Evolutionary conservation across 2,329 filamentous ascomycete genomes (phyloP).

Genomic region (Ilyonectria destructans): DNA sequence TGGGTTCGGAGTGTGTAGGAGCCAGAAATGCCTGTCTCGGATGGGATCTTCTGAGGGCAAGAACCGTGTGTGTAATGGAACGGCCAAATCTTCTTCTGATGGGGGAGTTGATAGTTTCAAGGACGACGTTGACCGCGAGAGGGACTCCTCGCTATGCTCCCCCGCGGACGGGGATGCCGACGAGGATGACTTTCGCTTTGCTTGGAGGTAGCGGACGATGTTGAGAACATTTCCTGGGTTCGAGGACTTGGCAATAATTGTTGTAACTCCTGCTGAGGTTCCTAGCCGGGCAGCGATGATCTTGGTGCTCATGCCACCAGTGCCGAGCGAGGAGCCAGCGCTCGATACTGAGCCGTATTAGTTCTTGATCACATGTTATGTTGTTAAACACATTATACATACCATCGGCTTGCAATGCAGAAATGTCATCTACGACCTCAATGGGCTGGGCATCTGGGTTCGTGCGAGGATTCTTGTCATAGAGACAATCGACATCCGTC

Average conservation of each 20-base stretch:
- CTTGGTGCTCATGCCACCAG: constrained; percentile 98
- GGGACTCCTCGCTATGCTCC: constrained; percentile 54
- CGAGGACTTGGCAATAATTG: constrained; percentile 94
- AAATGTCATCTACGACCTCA: constrained; percentile 92
- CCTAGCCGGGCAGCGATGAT: constrained; percentile 94
- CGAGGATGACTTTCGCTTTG: constrained; percentile 31
- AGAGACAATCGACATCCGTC: constrained; percentile 98
- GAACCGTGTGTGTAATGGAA: constrained; percentile 91
- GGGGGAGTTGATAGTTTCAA: constrained; percentile 53
- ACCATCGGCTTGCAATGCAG: constrained; percentile 86
- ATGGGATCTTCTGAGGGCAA: constrained; percentile 88
- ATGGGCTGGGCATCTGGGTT: constrained; percentile 91
- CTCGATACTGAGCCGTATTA: constrained; percentile 77
- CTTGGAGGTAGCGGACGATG: constrained; percentile 79
- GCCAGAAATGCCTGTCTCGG: constrained; percentile 96
- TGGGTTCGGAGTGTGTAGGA: constrained; percentile 90
- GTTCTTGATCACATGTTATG: neutral
- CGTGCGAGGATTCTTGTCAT: constrained; percentile 93
- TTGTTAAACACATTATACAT: constrained; percentile 40
- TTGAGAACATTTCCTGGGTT: constrained; percentile 91
- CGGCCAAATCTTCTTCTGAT: constrained; percentile 49
- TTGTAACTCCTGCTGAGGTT: constrained; percentile 95
- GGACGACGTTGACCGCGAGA: constrained; percentile 62
- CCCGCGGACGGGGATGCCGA: constrained; percentile 42
- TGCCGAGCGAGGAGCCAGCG: constrained; percentile 90